Base-by-base conservation (phyloP, 257 asterid species). In the Solanum rostratum region DNA sequence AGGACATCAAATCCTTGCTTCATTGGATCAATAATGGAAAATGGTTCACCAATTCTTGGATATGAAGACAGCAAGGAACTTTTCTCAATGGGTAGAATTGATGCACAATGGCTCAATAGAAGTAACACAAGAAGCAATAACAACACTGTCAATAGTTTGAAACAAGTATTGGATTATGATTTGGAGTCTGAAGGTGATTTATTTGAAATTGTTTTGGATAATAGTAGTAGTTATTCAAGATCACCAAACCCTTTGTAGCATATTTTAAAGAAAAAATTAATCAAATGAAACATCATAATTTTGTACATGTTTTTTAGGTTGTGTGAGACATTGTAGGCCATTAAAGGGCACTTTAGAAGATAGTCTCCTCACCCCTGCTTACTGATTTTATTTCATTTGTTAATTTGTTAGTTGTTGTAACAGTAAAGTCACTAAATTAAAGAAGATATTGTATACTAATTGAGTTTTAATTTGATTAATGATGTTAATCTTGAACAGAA, bases 61-160 rank as follows among this genome's bases (percentile, higher is more conserved):
- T 90, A 89, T 24, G 99, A 95, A 1, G 99, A 96, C 30, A 96
- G 99, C 85, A 91, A 80, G 82, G 99, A 96, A 85, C 98, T 96
- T 86, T 96, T 96, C 88, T 96, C 99, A 3, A 96, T 96, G 97
- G 98, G 98, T 33, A 90, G 99, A 87, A 92, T 96, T 41, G 99
- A 96, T 83, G 85, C 96, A 1, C 93, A 88, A 45, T 94, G 98
- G 94, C 86, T 90, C 7, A 91, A 90, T 54, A 81, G 95, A 85
- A 92, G 90, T 66, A 90, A 92, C 0, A 87, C 91, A 12, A 92
- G 92, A 88, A 92, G 93, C 86, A 89, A 88, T 59, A 88, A 85
- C 30, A 90, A 91, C 59, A 90, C 91, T 13, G 94, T 90, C 59
- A 90, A 84, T 78, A 91, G 92, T 46, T 86, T 87, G 22, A 89